Evolutionary conservation across 768 basidiomycete genomes (phyloP), one percentile per base, ranked within the genome.

Genomic region (Steccherinum ochraceum): DNA sequence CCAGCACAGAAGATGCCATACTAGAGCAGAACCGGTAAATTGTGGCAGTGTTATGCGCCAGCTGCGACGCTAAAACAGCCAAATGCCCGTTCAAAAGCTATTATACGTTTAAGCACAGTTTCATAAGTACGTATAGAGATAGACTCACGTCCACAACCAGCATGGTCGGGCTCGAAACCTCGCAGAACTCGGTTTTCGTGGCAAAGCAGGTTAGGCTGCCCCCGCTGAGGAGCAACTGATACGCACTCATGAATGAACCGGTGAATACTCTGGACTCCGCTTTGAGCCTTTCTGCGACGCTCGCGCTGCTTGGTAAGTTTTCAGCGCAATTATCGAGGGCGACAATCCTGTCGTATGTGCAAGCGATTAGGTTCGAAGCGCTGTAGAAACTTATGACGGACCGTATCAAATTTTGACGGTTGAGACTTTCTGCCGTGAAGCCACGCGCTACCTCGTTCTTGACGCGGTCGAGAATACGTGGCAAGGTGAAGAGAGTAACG

Each of bases 401-500:
- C 16, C 41, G n/a, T 10, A 43, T 10, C 10, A 43, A 10, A 7
- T 43, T n/a, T 5, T n/a, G 21, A 21, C 24, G 12, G 24, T 12
- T 13, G 7, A 16, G 16, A 16, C 46, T 45, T 4, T 21, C 50
- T 3, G 30, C 18, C 7, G 35, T 45, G 24, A 51, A 51, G 13
- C 45, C 27, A 12, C 30, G 26, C 5, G 45, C 10, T 7, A 51
- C 11, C 23, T 51, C 50, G 3, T 3, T 27, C 24, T 19, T 43
- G 5, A 46, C 50, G 10, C 35, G 24, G 4, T 21, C 30, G 18
- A 27, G 24, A 20, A 40, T 25, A 16, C 24, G 18, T 12, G 11
- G 26, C 4, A 45, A 4, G 24, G 30, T 24, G 30, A 51, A 26
- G 27, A 51, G 21, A n/a, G 50, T 46, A n/a, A 51, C 24, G 23